A percentile compares a stretch with the other conserved stretches of the same genome.
Conservation (phyloP, 805 yeast genomes). For the Starmerella bombicola region DNA sequence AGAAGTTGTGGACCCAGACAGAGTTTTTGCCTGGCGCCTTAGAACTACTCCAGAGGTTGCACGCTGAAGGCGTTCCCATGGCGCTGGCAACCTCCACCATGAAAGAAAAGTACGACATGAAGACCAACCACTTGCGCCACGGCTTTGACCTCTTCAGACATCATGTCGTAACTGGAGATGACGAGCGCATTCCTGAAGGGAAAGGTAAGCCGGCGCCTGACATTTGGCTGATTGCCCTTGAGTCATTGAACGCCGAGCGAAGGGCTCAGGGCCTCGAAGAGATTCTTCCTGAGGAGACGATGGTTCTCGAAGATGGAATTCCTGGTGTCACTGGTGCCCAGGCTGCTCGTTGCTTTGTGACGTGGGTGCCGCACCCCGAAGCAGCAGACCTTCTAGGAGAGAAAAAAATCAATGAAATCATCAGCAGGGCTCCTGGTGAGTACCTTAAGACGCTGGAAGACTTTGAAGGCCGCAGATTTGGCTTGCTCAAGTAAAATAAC, state of each 20-base stretch:
- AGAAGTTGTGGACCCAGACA: constrained; percentile 47
- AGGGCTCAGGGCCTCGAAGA: constrained; percentile 31
- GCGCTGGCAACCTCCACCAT: constrained; percentile 86
- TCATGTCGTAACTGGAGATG: constrained; percentile 80
- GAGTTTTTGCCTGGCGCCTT: constrained; percentile 74
- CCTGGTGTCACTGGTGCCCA: constrained; percentile 82
- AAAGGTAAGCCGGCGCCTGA: constrained; percentile 91
- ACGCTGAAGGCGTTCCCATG: constrained; percentile 49
- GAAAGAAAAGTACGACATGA: constrained; percentile 45
- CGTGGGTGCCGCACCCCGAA: constrained; percentile 86
- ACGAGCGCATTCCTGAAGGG: constrained; percentile 66
- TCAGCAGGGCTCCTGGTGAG: constrained; percentile 46
- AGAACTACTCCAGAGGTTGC: constrained; percentile 48
- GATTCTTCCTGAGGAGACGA: constrained; percentile 62
- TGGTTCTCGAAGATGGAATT: constrained; percentile 90
- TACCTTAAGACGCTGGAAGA: constrained; percentile 40
- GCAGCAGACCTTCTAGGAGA: constrained; percentile 47
- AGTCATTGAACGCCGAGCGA: constrained; percentile 48
- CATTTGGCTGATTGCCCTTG: constrained; percentile 76
- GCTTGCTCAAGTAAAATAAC: constrained; percentile 10
- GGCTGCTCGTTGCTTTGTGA: constrained; percentile 71
- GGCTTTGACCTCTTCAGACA: constrained; percentile 53
- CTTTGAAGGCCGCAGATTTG: constrained; percentile 39
- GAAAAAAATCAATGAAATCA: constrained; percentile 33
- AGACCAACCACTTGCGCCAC: constrained; percentile 57